Evolutionary conservation across 139 green algal genomes (phyloP), one percentile per base, ranked within the genome.

Genomic region (Chlorella sp.): DNA sequence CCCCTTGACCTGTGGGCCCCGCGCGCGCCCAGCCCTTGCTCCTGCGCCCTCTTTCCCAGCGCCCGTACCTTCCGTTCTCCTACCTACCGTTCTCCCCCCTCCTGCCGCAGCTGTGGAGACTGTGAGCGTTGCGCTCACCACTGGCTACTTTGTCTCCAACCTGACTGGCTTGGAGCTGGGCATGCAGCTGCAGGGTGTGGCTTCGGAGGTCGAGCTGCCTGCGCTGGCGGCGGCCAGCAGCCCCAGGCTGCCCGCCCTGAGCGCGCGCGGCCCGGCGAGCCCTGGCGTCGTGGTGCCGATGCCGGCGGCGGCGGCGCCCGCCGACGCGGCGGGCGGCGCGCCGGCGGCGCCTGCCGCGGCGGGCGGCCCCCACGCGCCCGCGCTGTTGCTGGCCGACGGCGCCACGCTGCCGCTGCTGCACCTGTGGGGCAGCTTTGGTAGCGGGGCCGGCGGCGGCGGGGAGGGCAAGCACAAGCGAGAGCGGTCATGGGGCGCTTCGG

Each of bases 141-240:
- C 77, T 14, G 77, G 63, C 33, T 76, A 71, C 71, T 80, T 79
- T 62, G 53, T 83, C 23, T 80, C 45, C 41, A 83, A 83, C 60
- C 53, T 83, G 5, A 83, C 71, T 23, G 65, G 70, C 40, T 70
- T 74, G 42, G 70, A 58, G 14, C 59, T 70, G 38, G 45, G 38
- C 21, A 40, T 70, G 35, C 55, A 35, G 29, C 50, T 42, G 8
- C 31, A 67, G 31, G 55, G 55, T 2, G 41, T 35, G 2, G 67
- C 55, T 2, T 35, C 55, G 2, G 42, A 38, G 7, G 75, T 29
- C 27, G 46, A n/a, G 35, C 33, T 25, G n/a, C 38, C 29, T 12
- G 38, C 21, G 45, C 8, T 45, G 15, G 68, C 68, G 2, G 50
- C 51, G 29, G 55, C 35, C 15, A 74, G 48, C 48, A 62, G 31